These are phyloP conservation scores for Ceratocystis lukuohia DNA, from an alignment of 2,329 filamentous ascomycete species.

Conservation along the genomic window DNA sequence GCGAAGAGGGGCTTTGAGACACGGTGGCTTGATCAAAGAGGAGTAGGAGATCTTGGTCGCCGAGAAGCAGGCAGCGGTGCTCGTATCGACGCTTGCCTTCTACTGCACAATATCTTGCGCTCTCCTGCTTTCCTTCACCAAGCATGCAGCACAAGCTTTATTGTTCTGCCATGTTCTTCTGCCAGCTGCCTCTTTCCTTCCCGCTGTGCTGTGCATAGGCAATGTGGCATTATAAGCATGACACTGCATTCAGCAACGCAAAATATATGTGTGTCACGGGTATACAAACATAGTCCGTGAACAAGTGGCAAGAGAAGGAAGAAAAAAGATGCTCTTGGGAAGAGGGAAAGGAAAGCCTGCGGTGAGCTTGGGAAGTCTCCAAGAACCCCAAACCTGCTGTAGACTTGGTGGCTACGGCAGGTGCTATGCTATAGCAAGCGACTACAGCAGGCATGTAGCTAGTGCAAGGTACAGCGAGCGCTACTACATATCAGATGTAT, in stretches of 20 bases:
- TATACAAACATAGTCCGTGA: neutral
- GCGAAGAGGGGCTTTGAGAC: neutral
- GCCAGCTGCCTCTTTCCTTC: slow-evolving; percentile 2
- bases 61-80: neutral
- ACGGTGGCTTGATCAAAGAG: slow-evolving; percentile 5
- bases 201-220: slow-evolving; percentile 2
- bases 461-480: too few species aligned
- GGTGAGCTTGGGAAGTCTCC: neutral
- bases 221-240: slow-evolving; percentile 2
- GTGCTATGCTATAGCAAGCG: too few species aligned
- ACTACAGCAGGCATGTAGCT: too few species aligned
- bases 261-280: neutral
- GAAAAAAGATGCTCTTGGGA: neutral
- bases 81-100: neutral
- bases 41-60: neutral
- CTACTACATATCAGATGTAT: too few species aligned
- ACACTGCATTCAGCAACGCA: slow-evolving; percentile 2
- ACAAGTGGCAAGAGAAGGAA: neutral
- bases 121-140: neutral
- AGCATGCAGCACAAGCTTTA: neutral
- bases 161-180: neutral
- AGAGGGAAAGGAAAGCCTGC: too few species aligned
- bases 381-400: neutral
- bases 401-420: neutral
- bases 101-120: neutral